phyloP scores from a whole-genome alignment of 2,329 filamentous ascomycete genomes.

The Cladosporium cucumerinum region DNA sequence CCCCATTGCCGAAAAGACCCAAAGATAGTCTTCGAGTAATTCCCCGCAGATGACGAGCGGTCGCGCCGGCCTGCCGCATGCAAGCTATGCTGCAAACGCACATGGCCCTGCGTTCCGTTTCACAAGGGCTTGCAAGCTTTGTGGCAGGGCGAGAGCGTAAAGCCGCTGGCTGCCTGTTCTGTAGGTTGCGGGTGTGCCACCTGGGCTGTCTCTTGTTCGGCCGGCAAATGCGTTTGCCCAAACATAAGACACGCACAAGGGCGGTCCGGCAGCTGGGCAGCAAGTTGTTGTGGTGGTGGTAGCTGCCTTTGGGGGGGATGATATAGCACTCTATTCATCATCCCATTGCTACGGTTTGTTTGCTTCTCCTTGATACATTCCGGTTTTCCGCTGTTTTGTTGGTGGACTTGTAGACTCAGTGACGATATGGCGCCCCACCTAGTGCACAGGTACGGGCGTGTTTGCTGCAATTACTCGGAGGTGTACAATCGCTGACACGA shows the following conservation, averaged over 20 bases:
- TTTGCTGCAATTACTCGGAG: neutral
- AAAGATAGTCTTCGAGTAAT: neutral
- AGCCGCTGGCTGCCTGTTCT: constrained; percentile 8
- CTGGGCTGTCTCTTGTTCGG: neutral
- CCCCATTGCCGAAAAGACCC: constrained; percentile 5
- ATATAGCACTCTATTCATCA: neutral
- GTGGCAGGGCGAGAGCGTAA: constrained; percentile 6
- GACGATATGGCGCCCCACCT: constrained; percentile 16
- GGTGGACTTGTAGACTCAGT: neutral
- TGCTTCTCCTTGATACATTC: neutral
- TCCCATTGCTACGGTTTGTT: neutral
- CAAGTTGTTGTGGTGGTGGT: neutral
- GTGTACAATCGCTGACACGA: neutral
- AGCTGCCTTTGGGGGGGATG: neutral
- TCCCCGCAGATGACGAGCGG: constrained; percentile 11
- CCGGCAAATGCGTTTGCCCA: constrained; percentile 8
- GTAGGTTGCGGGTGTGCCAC: constrained; percentile 7
- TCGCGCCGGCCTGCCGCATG: neutral
- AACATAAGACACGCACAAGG: neutral
- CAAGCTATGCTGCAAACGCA: constrained; percentile 7
- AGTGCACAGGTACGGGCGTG: constrained; percentile 18
- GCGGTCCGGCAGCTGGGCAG: neutral
- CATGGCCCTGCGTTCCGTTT: constrained; percentile 13
- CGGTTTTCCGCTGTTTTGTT: neutral
- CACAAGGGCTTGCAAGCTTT: constrained; percentile 11